Conservation (phyloP, 768 basidiomycete genomes). For the Fibroporia radiculosa region DNA sequence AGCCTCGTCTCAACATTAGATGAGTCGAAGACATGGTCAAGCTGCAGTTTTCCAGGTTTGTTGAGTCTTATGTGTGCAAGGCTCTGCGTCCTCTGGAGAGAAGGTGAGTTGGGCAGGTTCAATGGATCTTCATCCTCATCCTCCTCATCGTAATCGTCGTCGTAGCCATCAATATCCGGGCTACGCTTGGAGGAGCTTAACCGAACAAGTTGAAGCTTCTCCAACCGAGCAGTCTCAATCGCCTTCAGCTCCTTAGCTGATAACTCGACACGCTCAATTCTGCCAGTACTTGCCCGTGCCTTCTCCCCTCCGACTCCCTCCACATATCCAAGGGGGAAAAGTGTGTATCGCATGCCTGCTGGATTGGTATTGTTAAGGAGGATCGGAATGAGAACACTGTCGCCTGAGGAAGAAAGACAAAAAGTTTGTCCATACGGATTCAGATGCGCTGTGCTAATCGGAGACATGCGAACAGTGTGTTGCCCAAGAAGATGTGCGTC, state of each 20-base stretch:
- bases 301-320: constrained; percentile 27
- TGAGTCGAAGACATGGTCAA: constrained; percentile 67
- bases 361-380: constrained; percentile 88
- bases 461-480: constrained; percentile 88
- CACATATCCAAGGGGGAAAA: constrained; percentile 54
- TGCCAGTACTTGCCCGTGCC: constrained; percentile 23
- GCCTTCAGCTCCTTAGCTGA: constrained; percentile 56
- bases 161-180: constrained; percentile 54
- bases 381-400: constrained; percentile 66
- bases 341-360: constrained; percentile 59
- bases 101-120: constrained; percentile 17
- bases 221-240: constrained; percentile 54
- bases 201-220: constrained; percentile 39
- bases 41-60: constrained; percentile 65
- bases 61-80: constrained; percentile 64
- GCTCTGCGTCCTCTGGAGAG: constrained; percentile 68
- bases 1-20: constrained; percentile 69
- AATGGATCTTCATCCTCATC: constrained; percentile 11
- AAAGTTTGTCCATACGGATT: constrained; percentile 71
- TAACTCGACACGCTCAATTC: constrained; percentile 48
- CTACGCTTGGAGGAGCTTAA: constrained; percentile 26
- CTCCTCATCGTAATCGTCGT: constrained; percentile 62
- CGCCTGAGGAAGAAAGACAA: constrained; percentile 53
- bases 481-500: constrained; percentile 72
- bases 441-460: constrained; percentile 86